These are phyloP conservation scores for Ceratobasidium sp. DNA, from an alignment of 1,284 basidiomycete species.

Conservation along the genomic window DNA sequence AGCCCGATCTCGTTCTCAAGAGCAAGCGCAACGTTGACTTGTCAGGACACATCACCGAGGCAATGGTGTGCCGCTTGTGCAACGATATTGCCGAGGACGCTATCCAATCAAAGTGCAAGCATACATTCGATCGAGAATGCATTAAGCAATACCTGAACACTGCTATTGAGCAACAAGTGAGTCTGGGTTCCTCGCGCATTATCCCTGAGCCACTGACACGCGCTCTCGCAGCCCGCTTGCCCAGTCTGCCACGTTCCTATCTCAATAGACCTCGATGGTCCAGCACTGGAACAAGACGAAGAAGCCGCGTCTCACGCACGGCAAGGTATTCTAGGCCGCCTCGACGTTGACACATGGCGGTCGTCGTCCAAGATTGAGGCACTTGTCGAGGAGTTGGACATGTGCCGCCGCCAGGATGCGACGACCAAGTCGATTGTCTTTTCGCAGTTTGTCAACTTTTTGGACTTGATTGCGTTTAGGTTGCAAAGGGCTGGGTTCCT, in stretches of 20 bases:
- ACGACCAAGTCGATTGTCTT: constrained; percentile 98
- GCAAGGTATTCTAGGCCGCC: constrained; percentile 93
- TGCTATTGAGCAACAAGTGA: constrained; percentile 76
- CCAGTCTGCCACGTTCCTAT: constrained; percentile 95
- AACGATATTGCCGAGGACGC: constrained; percentile 98
- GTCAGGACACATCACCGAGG: constrained; percentile 71
- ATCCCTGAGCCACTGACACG: constrained; percentile 3
- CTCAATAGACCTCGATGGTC: constrained; percentile 95
- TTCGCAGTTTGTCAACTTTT: constrained; percentile 91
- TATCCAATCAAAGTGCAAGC: constrained; percentile 90
- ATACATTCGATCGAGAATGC: constrained; percentile 95
- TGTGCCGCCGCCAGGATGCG: constrained; percentile 84
- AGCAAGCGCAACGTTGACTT: constrained; percentile 83
- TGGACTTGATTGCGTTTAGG: constrained; percentile 89
- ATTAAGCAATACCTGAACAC: constrained; percentile 93
- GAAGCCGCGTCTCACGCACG: constrained; percentile 69
- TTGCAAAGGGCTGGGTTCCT: constrained; percentile 92
- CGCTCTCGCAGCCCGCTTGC: constrained; percentile 79
- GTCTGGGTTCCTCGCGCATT: constrained; percentile 53
- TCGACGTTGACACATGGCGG: constrained; percentile 91
- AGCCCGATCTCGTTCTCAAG: constrained; percentile 92
- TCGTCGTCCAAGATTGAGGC: constrained; percentile 99
- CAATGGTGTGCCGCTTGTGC: constrained; percentile 92
- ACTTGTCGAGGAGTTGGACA: constrained; percentile 92
- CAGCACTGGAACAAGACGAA: constrained; percentile 87